Conservation (phyloP, 345 rosid genomes). For the Isatis tinctoria region DNA sequence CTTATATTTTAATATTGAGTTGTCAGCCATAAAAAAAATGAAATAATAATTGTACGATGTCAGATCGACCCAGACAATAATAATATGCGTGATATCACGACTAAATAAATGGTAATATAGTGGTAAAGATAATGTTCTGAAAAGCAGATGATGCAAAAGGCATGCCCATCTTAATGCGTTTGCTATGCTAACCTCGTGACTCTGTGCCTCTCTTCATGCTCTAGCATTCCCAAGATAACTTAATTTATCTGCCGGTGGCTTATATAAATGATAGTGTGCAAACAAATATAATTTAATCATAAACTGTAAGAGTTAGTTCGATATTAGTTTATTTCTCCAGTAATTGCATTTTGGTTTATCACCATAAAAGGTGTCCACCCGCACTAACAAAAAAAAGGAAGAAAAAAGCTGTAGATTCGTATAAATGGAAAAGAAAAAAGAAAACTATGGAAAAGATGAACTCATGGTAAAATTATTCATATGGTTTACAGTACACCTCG, state of each 20-base stretch:
- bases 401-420: neutral
- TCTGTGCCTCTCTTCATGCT: conserved; percentile 26
- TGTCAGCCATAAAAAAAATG: conserved; percentile 1
- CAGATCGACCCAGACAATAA: conserved; percentile 22
- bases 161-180: conserved; percentile 28
- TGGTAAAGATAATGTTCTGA: conserved; percentile 24
- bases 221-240: conserved; percentile 23
- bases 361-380: neutral
- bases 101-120: conserved; percentile 18
- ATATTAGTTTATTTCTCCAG: neutral
- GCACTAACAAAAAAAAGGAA: neutral
- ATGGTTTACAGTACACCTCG: neutral
- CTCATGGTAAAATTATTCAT: neutral
- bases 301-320: neutral
- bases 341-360: neutral
- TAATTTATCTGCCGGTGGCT: conserved; percentile 6
- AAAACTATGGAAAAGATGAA: neutral
- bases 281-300: neutral
- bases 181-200: conserved; percentile 26
- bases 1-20: neutral
- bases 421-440: neutral
- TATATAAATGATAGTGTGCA: neutral
- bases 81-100: conserved; percentile 18
- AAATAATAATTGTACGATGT: conserved; percentile 12
- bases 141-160: conserved; percentile 28